Percentiles rank a stretch among this genome's conserved stretches.
phyloP scores from a whole-genome alignment of 2,329 filamentous ascomycete species.

The Pleochaeta shiraiana region DNA sequence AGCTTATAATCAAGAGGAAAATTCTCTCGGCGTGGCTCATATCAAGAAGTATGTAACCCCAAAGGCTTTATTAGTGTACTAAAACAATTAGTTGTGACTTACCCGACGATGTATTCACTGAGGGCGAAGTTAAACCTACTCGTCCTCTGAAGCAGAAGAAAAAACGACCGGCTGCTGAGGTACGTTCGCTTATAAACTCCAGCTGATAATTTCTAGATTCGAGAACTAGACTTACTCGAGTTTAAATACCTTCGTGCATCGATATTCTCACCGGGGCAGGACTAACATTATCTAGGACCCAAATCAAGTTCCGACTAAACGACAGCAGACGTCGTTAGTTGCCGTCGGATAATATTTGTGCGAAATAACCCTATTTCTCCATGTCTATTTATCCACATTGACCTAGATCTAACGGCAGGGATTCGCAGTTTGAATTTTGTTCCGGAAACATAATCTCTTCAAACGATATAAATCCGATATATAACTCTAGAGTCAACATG shows the following conservation, averaged over 20 bases:
- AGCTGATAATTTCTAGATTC: slow-evolving; percentile 7
- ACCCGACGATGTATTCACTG: slow-evolving; percentile 71
- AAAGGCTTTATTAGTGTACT: too few relatives aligned
- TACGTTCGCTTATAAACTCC: slow-evolving; percentile 12
- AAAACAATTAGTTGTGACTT: slow-evolving; percentile 52
- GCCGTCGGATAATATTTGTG: slow-evolving; percentile 16
- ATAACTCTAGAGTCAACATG: too few relatives aligned
- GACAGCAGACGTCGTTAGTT: slow-evolving; percentile 17
- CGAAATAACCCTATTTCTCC: slow-evolving; percentile 9
- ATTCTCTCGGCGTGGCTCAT: slow-evolving; percentile 50
- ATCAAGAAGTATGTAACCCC: slow-evolving; percentile 49
- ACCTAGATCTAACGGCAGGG: slow-evolving; percentile 16
- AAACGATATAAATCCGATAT: too few relatives aligned
- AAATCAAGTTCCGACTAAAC: slow-evolving; percentile 14
- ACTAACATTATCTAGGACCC: slow-evolving; percentile 16
- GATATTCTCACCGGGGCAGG: neutral
- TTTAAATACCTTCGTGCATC: slow-evolving; percentile 1
- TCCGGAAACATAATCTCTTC: too few relatives aligned
- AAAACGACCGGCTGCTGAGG: slow-evolving; percentile 16
- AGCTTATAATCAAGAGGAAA: slow-evolving; percentile 51
- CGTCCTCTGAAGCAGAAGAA: slow-evolving; percentile 17
- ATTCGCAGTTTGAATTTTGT: too few relatives aligned
- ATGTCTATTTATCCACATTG: slow-evolving; percentile 12
- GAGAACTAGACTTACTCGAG: slow-evolving; percentile 4
- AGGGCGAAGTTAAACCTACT: slow-evolving; percentile 48